A percentile compares a stretch with the other conserved stretches of the same genome.
Evolutionary conservation across 495 filamentous ascomycete species (phyloP).

Genomic region (Hamigera avellanea): DNA sequence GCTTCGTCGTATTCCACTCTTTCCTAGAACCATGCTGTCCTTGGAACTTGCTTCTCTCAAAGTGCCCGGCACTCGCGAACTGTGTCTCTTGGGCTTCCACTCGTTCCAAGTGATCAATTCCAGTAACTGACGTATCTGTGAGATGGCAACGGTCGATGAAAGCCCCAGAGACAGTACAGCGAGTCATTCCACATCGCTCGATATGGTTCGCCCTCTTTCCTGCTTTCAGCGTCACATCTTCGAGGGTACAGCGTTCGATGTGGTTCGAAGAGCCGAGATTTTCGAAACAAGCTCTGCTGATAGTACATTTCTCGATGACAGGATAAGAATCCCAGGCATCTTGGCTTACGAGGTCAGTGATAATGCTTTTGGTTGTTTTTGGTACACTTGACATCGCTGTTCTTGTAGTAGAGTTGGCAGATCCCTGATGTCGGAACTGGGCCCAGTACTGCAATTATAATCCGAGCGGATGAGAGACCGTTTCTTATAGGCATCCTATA

Average conservation of each 20-base stretch:
- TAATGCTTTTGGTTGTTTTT: slow-evolving; percentile 3
- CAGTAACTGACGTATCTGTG: background rate
- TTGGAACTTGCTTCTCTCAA: background rate
- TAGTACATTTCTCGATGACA: slow-evolving; percentile 3
- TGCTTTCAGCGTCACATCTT: background rate
- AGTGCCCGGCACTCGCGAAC: background rate
- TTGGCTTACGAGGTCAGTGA: slow-evolving; percentile 3
- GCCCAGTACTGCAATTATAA: background rate
- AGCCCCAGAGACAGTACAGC: background rate
- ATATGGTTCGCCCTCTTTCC: background rate
- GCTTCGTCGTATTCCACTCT: slow-evolving; percentile 7
- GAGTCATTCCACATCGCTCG: background rate
- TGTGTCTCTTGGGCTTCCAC: background rate
- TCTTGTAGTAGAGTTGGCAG: background rate
- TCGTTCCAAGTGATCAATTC: background rate
- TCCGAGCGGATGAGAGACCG: background rate
- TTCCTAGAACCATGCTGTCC: slow-evolving; percentile 11
- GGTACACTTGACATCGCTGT: slow-evolving; percentile 6
- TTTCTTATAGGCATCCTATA: background rate
- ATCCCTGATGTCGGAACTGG: background rate
- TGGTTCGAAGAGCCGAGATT: slow-evolving; percentile 1
- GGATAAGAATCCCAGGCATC: slow-evolving; percentile 7
- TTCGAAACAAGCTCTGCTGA: slow-evolving; percentile 2
- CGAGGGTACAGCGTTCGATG: slow-evolving; percentile 1
- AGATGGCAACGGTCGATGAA: background rate